Base-by-base conservation (phyloP, 2,329 filamentous ascomycete species). In the Allantophomopsis cytisporea region DNA sequence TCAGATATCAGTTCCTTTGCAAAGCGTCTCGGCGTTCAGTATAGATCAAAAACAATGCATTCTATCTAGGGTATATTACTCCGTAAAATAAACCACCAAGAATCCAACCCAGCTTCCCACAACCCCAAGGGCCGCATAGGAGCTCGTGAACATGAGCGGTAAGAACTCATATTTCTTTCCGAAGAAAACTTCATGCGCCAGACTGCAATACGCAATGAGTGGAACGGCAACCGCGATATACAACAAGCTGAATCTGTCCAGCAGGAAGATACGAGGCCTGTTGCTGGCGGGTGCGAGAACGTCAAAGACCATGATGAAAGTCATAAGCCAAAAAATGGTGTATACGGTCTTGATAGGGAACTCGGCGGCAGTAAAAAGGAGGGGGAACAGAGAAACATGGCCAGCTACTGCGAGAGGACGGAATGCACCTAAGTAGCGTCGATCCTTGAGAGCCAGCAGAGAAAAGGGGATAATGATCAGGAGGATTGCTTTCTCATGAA, bases 401-500 rank as follows among this genome's bases (percentile, higher is more conserved):
- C 91, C 89, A 0, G 91, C 83, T 0, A 98, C 88, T 1, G 87
- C 88, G 35, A 98, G 66, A 1, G 91, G 91, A 17, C 86, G 74
- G 63, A 96, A 98, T 1, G 89, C 89, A 42, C 86, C 81, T 23
- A 96, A 77, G 55, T 94, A 88, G 18, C 91, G 79, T 38, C 91
- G 76, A 57, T 96, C 88, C 56, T 82, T 83, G 38, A 96, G 73
- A 1, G 89, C 88, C 43, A 96, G 80, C 44, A 98, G 71, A 50
- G 84, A 93, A 66, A 96, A 96, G 0, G 91, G 91, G 37, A 96
- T 83, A 48, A 98, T 87, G 54, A 96, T 82, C 15, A 96, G 73
- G 16, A 98, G 71, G 41, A 98, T 83, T 2, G 91, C 91, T 61
- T 98, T 98, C 57, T 98, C 91, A 53, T 98, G 91, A 7, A 98